Evolutionary conservation across 495 filamentous ascomycete genomes (phyloP), one percentile per base, ranked within the genome.

Genomic region (Schizothecium vesticola): DNA sequence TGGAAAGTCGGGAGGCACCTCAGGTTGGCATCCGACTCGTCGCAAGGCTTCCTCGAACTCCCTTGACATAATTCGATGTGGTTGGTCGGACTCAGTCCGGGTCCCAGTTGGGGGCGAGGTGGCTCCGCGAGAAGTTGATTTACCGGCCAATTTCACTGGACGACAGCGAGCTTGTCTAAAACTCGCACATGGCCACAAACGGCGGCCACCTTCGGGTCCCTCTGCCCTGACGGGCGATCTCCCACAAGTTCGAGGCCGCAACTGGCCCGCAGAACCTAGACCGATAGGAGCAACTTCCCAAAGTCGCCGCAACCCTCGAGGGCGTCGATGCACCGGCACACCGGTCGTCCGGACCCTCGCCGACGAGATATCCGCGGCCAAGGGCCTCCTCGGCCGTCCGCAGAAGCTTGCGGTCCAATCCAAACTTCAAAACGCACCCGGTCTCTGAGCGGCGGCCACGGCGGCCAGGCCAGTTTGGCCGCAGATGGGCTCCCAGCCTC

Each of bases 91-190:
- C 22, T 57, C 9, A 64, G 26, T 58, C 51, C 56, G 67, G 69
- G 63, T 67, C 31, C 28, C 57, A 59, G 31, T 73, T 70, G 61
- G 65, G 73, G 64, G 67, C 69, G 61, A 65, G 21, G 51, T 51
- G 33, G 65, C 72, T 72, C 69, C 19, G 43, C 43, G 43, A 57
- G 68, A 25, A 67, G 66, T 65, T 55, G 61, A 55, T 26, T 66
- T 43, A 43, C 23, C 33, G 28, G 56, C 22, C 24, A 13, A 66
- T 67, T 75, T 68, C 57, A 75, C 71, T 75, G 73, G 73, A 67
- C 65, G 59, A 58, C 68, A 57, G 55, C 61, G 66, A 71, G 70
- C 68, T 63, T 56, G 60, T 55, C 36, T 66, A 70, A 75, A 74
- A 71, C 68, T 62, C 24, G n/a, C 63, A 29, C 63, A 29, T 31